Evolutionary conservation across 345 rosid species (phyloP), one percentile per base, ranked within the genome.

Genomic region (Viola odorata): DNA sequence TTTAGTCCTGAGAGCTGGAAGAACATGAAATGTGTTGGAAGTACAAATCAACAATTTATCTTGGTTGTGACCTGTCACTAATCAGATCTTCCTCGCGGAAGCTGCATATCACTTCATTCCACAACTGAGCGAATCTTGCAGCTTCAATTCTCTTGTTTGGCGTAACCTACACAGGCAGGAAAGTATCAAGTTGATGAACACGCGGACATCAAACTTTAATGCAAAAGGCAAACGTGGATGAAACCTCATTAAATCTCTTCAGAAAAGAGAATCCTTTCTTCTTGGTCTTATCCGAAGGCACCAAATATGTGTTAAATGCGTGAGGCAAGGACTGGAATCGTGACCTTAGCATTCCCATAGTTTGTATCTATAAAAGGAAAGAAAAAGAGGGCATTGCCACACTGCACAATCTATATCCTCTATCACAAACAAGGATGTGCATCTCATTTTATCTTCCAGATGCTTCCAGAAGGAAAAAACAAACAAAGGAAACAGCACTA

Each of bases 11-110:
- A 55, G 61, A 68, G 58, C 44, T 15, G 39, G 15, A 50, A 57
- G 11, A 57, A 71, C 50, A 58, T 36, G 64, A 53, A 42, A 23
- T 49, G 51, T 50, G 45, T 54, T 48, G 44, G 60, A 23, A 23
- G 45, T 42, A 63, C 12, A 65, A 23, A 69, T 55, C 12, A 16
- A 50, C 17, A 68, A 15, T 50, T 47, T 52, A 45, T 59, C 53
- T 40, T 64, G 58, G 37, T 45, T 66, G 7, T 16, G 73, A 62
- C 98, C 97, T 85, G 84, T 94, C 95, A 75, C 90, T 94, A 55
- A 90, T 85, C 59, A 94, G 82, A 80, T 94, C 99, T 82, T 94
- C 99, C 78, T 94, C 99, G n/a, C 96, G 99, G 75, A 90, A 94
- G 74, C 95, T 74, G 67, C 85, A 81, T 55, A 94, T 88, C 8